These are phyloP conservation scores for Polytrichum commune DNA, from an alignment of 225 moss, liverwort and hornwort genomes.

Conservation along the genomic window DNA sequence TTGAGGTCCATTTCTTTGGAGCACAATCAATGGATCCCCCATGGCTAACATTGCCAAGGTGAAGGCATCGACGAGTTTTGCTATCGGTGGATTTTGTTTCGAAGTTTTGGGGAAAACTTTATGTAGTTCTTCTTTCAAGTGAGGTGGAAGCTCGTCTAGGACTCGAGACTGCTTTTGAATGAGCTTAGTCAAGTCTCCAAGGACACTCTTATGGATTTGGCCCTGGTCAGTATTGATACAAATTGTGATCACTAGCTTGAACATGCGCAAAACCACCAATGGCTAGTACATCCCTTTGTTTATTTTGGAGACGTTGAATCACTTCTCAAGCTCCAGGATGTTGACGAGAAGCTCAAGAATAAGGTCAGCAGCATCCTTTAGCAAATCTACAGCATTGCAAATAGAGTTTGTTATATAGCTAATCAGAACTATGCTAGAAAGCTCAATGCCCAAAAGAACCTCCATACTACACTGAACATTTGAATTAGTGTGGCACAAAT, in stretches of 20 bases:
- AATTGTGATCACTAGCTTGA: constrained; percentile 14
- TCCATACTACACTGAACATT: too few species aligned
- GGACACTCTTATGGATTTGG: constrained; percentile 1
- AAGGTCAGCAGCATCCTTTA: background rate
- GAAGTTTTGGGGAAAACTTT: background rate
- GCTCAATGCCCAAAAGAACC: too few species aligned
- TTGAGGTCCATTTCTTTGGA: background rate
- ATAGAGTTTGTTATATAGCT: background rate
- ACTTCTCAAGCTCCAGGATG: constrained; percentile 11
- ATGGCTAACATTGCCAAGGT: constrained; percentile 1
- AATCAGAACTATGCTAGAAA: too few species aligned
- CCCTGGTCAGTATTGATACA: constrained; percentile 4
- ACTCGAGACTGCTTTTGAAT: constrained; percentile 14
- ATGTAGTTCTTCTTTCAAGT: constrained; percentile 7
- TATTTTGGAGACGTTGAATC: background rate
- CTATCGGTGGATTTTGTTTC: background rate
- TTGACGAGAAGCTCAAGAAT: constrained; percentile 14
- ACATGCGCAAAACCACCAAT: constrained; percentile 8
- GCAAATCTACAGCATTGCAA: constrained; percentile 5
- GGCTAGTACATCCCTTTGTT: constrained; percentile 6
- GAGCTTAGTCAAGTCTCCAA: background rate
- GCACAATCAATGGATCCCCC: constrained; percentile 14
- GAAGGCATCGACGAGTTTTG: background rate
- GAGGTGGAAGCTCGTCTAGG: constrained; percentile 9
- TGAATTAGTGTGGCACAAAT: too few species aligned